Base-by-base conservation (phyloP, 2,329 filamentous ascomycete species). In the Neospermospora avenae region DNA sequence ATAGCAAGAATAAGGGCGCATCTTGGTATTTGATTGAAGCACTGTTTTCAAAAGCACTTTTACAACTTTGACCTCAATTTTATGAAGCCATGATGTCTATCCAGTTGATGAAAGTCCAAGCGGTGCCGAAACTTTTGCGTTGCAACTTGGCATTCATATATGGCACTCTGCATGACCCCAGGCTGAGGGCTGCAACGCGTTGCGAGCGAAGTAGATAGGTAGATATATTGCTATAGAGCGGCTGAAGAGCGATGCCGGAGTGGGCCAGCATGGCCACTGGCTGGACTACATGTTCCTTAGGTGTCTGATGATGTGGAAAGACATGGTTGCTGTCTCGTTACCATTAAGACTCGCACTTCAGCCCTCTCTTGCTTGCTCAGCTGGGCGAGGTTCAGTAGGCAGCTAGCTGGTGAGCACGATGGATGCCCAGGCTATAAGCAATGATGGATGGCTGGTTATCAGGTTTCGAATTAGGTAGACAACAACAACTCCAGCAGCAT, bases 1-100 rank as follows among this genome's bases (percentile, higher is more conserved):
- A 22, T 39, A 41, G 25, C 28, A 59, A 54, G 44, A 57, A 60
- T 57, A 41, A 44, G 25, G 48, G 51, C 54, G 59, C 35, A 54
- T 52, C 11, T 52, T 25, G 55, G 31, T 10, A 25, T 16, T 28
- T 28, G 28, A 44, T 25, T 65, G 52, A 57, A 62, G 60, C 46
- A 57, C 35, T n/a, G 5, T 25, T 35, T 31, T 41, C 54, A 51
- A 34, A 25, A 51, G 52, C 45, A 37, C 44, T 35, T 14, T 46
- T 39, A 44, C 25, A 42, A n/a, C 25, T 22, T 53, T 31, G 31
- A 37, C 24, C 44, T 48, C 14, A 44, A 10, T 28, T 24, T 58
- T 60, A 65, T 60, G 60, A 62, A 58, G 49, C 42, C 56, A 67
- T 57, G 45, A 58, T 48, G 58, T 53, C 41, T 44, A 56, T 58